Base-by-base conservation (phyloP, 108 stramenopile species). In the Conticribra weissflogii region DNA sequence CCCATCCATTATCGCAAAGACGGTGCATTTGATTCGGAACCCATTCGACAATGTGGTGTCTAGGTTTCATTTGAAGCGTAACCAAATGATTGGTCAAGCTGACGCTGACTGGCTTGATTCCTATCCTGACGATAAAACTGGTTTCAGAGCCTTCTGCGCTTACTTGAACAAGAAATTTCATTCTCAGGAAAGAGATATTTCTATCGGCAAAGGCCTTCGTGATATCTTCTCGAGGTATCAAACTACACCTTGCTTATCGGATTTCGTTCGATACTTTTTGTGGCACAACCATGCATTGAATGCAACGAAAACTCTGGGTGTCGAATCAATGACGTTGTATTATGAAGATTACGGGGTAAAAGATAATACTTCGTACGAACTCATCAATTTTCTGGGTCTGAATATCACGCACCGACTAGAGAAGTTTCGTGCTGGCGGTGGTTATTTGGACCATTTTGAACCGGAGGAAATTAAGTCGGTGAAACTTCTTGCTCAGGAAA, bases 41-140 rank as follows among this genome's bases (percentile, higher is more conserved):
- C 90, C 90, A 2, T 80, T 87, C 48, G 68, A 85, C 60, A 92
- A 92, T 57, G 62, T 88, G 19, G 87, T 92, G 24, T 74, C 90
- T 12, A 72, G 87, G 47, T 92, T 84, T 63, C 90, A 92, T 70
- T 66, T 86, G 53, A 82, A 84, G 48, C 61, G 65, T 24, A 59
- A 54, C 12, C 36, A 41, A 41, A 41, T 41, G 36, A 41, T 9
- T 29, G 68, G 62, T 32, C 78, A 79, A 7, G 25, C 54, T 8
- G 71, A 65, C 25, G 22, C 59, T 21, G 46, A 67, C 9, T 66
- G 72, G 21, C 59, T 52, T 28, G 23, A 19, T 3, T 18, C 18
- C 7, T 83, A 33, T 46, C 33, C 64, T 1, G 46, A 64, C 19
- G 30, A 54, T 16, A 31, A 46, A 28, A 49, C 53, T 16, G 82